Conservation (phyloP, 345 rosid genomes). For the Reutealis trisperma region DNA sequence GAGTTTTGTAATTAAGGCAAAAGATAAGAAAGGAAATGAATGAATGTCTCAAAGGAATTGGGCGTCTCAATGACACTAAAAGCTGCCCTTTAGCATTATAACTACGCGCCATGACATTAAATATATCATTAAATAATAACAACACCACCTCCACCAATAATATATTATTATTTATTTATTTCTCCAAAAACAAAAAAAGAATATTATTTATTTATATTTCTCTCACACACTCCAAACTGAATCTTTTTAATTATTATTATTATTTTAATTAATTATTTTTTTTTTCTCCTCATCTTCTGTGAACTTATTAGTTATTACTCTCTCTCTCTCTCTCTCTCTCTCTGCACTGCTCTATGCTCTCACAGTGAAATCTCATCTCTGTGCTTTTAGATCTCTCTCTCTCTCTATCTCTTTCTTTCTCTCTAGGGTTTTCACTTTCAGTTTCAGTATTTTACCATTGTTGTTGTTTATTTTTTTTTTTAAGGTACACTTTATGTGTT, state of each 20-base stretch:
- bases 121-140: neutral
- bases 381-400: constrained; percentile 44
- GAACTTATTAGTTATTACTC: constrained; percentile 23
- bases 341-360: neutral
- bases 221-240: neutral
- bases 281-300: constrained; percentile 21
- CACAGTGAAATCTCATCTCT: constrained; percentile 29
- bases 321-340: neutral
- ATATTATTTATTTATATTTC: too few species aligned
- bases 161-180: neutral
- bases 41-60: constrained; percentile 39
- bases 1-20: too few species aligned
- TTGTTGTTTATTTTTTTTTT: neutral
- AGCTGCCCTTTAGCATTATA: neutral
- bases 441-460: neutral
- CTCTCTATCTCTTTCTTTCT: constrained; percentile 22
- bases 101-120: constrained; percentile 1
- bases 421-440: neutral
- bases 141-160: neutral
- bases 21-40: neutral
- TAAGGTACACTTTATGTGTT: constrained; percentile 35
- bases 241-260: neutral
- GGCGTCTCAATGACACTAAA: neutral
- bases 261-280: neutral
- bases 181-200: neutral